These are phyloP conservation scores for Gossypium arboreum DNA, from an alignment of 345 rosid genomes.

Conservation along the genomic window DNA sequence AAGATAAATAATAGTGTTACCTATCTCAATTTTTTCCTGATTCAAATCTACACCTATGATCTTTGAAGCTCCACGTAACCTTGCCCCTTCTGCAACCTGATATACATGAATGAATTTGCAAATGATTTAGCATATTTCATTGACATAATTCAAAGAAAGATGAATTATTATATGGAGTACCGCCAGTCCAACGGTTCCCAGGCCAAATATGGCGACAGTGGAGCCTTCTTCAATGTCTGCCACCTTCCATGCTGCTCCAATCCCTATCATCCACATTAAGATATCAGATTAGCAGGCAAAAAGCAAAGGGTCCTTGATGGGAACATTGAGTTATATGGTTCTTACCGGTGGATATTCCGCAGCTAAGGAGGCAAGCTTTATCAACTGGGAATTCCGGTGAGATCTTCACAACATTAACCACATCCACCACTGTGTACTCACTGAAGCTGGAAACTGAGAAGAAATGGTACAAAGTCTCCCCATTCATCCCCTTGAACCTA, in stretches of 20 bases:
- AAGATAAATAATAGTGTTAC: slow-evolving; percentile 16
- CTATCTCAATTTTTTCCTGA: slow-evolving; percentile 54
- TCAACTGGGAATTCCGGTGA: slow-evolving; percentile 33
- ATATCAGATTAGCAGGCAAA: not conserved
- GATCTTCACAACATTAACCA: slow-evolving; percentile 48
- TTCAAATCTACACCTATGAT: slow-evolving; percentile 70
- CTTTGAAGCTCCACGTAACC: slow-evolving; percentile 48
- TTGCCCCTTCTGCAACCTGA: slow-evolving; percentile 69
- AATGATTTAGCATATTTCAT: not conserved
- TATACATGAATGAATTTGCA: not conserved
- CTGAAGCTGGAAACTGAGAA: slow-evolving; percentile 57
- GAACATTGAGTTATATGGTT: not conserved
- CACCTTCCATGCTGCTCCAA: slow-evolving; percentile 69
- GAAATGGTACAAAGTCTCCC: slow-evolving; percentile 49
- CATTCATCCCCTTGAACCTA: slow-evolving; percentile 51
- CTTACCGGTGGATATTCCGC: slow-evolving; percentile 60
- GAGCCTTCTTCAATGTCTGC: slow-evolving; percentile 56
- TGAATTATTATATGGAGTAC: slow-evolving; percentile 25
- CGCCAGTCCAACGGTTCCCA: slow-evolving; percentile 75
- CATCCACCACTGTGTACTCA: slow-evolving; percentile 69
- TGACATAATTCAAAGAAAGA: not conserved
- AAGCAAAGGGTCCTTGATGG: not conserved
- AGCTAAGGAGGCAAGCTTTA: slow-evolving; percentile 57
- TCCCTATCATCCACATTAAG: slow-evolving; percentile 27
- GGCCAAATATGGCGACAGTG: slow-evolving; percentile 69